Base-by-base conservation (phyloP, 129 eudicot genomes). In the Rutidosis leptorrhynchoides region DNA sequence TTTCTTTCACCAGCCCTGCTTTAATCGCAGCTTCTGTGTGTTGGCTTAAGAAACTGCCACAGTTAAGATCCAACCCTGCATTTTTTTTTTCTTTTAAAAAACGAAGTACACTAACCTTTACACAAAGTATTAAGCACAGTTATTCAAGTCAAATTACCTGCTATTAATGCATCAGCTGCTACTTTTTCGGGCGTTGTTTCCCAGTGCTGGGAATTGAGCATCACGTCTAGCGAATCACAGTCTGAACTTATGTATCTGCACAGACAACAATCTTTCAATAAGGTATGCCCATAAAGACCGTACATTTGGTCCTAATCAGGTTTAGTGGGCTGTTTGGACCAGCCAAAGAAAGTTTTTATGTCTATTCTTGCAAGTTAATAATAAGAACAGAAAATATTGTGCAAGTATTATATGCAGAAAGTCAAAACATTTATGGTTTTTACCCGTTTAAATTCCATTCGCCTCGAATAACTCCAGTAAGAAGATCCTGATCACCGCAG, bases 401-500 rank as follows among this genome's bases (percentile, higher is more conserved):
- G 20, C 23, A 61, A 29, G 54, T 29, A 59, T 48, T 26, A 1
- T 57, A 67, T 26, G 63, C 17, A 28, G 63, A 14, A 28, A 15
- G 45, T 40, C 43, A 27, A 62, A 67, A 46, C 35, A 62, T 40
- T 64, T 55, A 35, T 3, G 26, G 24, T 29, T 49, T 3, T 43
- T 89, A 94, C 99, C 99, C 99, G 51, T 94, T 89, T 35, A 94
- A 77, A 3, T 86, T 84, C 99, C 99, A 94, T 37, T 89, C 77
- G n/a, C 99, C 99, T 16, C 99, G 83, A 65, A 89, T 75, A 15
- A 84, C 88, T 14, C 96, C 97, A 14, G 81, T 53, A 46, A 94
- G 76, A 19, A 94, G 87, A 65, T 89, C 86, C 6, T 83, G 79
- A 68, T 94, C 97, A 25, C 90, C 99, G 74, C 99, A 94, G 9